Evolutionary conservation across 768 basidiomycete species (phyloP).

Genomic region (Kwoniella dejecticola): DNA sequence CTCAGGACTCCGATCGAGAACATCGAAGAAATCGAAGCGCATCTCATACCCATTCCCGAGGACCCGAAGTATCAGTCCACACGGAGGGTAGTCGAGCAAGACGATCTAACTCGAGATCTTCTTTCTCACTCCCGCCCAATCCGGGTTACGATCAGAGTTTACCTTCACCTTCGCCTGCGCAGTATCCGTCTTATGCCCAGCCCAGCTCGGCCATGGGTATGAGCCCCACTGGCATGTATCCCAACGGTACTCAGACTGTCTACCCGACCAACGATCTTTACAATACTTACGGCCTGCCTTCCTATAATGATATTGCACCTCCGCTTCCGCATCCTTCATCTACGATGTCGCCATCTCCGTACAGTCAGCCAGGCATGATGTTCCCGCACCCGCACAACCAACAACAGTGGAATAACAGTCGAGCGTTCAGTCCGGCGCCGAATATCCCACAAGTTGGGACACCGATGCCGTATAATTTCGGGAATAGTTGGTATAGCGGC

Average conservation of each 20-base stretch:
- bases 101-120: conserved; percentile 1
- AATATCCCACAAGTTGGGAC: background rate
- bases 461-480: conserved; percentile 18
- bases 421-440: conserved; percentile 9
- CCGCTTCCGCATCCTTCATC: background rate
- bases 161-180: conserved; percentile 1
- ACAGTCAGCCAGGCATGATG: conserved; percentile 8
- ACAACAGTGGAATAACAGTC: background rate
- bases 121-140: conserved; percentile 13
- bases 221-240: background rate
- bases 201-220: background rate
- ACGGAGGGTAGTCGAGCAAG: conserved; percentile 5
- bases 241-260: conserved; percentile 7
- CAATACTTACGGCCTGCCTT: conserved; percentile 18
- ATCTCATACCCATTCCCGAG: conserved; percentile 1
- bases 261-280: conserved; percentile 10
- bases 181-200: too few relatives aligned
- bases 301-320: conserved; percentile 27
- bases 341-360: conserved; percentile 12
- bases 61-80: conserved; percentile 1
- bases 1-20: background rate
- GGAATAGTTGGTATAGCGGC: conserved; percentile 20
- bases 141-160: conserved; percentile 12
- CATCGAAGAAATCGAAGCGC: conserved; percentile 7
- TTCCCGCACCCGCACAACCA: too few relatives aligned